phyloP scores from a whole-genome alignment of 73 alveolate species.

The Tetrahymena elliotti region DNA sequence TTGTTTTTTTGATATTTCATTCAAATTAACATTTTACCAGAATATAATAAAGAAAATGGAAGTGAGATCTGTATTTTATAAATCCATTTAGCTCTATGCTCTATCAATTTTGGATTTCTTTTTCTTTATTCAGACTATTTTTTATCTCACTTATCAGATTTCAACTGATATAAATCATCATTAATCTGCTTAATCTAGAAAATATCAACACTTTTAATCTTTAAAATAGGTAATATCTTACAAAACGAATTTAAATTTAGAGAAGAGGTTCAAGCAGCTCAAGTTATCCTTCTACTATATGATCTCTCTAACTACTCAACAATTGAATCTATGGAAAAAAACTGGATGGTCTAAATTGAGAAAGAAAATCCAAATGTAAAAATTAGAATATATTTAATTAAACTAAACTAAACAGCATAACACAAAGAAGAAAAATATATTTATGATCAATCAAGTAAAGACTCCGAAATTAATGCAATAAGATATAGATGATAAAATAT shows the following conservation, averaged over 20 bases:
- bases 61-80: too few relatives aligned
- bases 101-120: too few relatives aligned
- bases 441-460: too few relatives aligned
- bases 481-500: too few relatives aligned
- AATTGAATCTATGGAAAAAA: not conserved
- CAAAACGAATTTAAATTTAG: not conserved
- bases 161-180: not conserved
- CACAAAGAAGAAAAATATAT: not conserved
- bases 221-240: not conserved
- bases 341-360: not conserved
- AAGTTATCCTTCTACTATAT: not conserved
- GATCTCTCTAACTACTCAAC: not conserved
- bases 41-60: too few relatives aligned
- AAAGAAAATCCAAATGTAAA: not conserved
- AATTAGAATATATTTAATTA: not conserved
- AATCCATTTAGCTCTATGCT: too few relatives aligned
- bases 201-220: not conserved
- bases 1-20: not conserved
- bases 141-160: not conserved
- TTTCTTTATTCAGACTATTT: too few relatives aligned
- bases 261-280: not conserved
- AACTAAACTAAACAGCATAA: not conserved
- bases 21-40: not conserved
- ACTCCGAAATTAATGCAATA: too few relatives aligned
- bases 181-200: not conserved